A percentile compares a stretch with the other conserved stretches of the same genome.
Conservation (phyloP, 2,329 filamentous ascomycete genomes). For the Aspergillus vadensis region DNA sequence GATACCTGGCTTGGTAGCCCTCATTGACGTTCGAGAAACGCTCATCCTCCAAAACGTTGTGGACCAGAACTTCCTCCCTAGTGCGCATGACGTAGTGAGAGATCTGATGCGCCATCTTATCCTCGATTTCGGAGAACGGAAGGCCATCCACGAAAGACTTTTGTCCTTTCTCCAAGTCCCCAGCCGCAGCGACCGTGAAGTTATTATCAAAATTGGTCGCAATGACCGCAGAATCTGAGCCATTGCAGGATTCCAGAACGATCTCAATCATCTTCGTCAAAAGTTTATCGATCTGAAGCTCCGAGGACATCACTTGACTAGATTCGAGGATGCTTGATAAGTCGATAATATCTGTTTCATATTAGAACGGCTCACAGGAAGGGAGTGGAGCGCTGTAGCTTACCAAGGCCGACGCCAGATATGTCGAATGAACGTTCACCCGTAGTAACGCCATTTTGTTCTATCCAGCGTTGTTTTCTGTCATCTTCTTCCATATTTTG, state of each 20-base stretch:
- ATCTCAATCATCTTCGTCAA: conserved; percentile 66
- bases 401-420: conserved; percentile 44
- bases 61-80: conserved; percentile 63
- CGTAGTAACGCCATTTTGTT: conserved; percentile 42
- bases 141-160: conserved; percentile 57
- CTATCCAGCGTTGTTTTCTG: conserved; percentile 46
- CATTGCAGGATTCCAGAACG: conserved; percentile 64
- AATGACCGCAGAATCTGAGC: conserved; percentile 61
- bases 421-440: conserved; percentile 46
- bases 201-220: conserved; percentile 61
- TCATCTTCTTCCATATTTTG: conserved; percentile 43
- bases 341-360: conserved; percentile 63
- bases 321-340: conserved; percentile 65
- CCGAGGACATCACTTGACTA: conserved; percentile 65
- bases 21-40: conserved; percentile 64
- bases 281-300: conserved; percentile 64
- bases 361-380: conserved; percentile 32
- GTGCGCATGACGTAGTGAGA: conserved; percentile 65
- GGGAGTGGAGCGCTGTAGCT: conserved; percentile 8
- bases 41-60: conserved; percentile 66
- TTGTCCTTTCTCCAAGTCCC: conserved; percentile 57
- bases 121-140: conserved; percentile 58
- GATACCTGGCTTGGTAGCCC: conserved; percentile 57
- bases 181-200: conserved; percentile 64
- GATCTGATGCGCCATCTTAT: conserved; percentile 62